Conservation (phyloP, 306 rosid genomes). For the Mimosa bimucronata region DNA sequence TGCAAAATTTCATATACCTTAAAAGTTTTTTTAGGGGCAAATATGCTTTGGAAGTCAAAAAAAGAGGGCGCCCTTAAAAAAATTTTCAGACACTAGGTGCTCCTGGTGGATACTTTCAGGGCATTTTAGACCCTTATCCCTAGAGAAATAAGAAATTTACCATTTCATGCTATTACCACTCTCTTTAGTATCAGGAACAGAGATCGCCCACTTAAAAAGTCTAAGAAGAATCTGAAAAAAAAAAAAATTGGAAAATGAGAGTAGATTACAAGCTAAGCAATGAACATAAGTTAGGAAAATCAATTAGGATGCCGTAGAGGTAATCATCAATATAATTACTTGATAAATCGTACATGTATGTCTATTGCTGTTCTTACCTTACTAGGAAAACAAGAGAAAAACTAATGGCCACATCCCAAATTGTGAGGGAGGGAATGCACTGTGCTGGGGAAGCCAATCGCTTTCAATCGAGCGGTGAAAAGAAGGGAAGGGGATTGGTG, state of each 20-base stretch:
- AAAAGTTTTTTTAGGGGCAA: no score
- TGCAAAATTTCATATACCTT: no score
- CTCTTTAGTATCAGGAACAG: constrained; percentile 21
- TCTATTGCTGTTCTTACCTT: constrained; percentile 11
- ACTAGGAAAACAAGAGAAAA: background rate
- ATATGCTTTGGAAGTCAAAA: no score
- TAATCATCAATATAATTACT: constrained; percentile 39
- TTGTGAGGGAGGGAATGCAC: background rate
- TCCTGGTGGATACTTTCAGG: no score
- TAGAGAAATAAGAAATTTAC: no score
- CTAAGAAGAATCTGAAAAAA: constrained; percentile 61
- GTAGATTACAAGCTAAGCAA: constrained; percentile 80
- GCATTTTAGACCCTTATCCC: no score
- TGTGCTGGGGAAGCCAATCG: no score
- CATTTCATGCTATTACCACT: background rate
- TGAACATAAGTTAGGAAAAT: constrained; percentile 36
- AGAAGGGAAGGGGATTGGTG: constrained; percentile 13
- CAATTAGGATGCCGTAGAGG: constrained; percentile 27
- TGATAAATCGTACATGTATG: constrained; percentile 5
- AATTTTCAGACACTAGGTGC: no score
- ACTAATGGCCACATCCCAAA: no score
- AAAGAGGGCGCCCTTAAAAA: no score
- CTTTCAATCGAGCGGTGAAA: constrained; percentile 55
- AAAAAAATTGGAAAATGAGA: constrained; percentile 28
- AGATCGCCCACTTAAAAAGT: constrained; percentile 37